phyloP scores from a whole-genome alignment of 2,329 filamentous ascomycete genomes.

The Penicillium glabrum region DNA sequence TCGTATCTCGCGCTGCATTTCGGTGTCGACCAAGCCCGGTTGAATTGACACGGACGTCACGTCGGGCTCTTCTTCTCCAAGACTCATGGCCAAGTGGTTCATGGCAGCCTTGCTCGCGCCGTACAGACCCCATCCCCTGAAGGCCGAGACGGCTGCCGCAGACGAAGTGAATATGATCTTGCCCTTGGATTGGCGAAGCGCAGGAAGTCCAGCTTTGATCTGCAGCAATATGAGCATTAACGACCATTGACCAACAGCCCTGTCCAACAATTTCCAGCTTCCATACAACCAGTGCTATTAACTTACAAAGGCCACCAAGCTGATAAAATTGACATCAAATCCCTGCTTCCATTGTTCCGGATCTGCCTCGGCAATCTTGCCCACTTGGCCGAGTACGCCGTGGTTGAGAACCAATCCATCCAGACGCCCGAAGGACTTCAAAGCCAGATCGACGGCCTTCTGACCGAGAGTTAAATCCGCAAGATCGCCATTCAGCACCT shows the following conservation, averaged over 20 bases:
- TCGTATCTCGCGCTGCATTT: constrained; percentile 61
- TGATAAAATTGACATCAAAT: constrained; percentile 88
- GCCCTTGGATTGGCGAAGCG: constrained; percentile 34
- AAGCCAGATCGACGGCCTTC: constrained; percentile 64
- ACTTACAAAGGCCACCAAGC: constrained; percentile 72
- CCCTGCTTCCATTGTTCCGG: constrained; percentile 70
- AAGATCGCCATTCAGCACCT: constrained; percentile 59
- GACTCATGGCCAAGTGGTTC: constrained; percentile 30
- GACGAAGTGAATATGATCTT: constrained; percentile 39
- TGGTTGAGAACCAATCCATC: constrained; percentile 90
- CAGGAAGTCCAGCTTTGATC: constrained; percentile 32
- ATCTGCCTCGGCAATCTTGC: constrained; percentile 64
- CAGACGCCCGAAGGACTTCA: constrained; percentile 67
- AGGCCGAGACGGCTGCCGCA: constrained; percentile 32
- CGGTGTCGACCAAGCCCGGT: constrained; percentile 37
- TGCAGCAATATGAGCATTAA: constrained; percentile 3
- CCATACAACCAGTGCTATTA: background rate
- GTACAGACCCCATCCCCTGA: constrained; percentile 37
- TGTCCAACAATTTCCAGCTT: too few species aligned
- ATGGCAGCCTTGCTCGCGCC: constrained; percentile 39
- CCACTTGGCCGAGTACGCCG: constrained; percentile 74
- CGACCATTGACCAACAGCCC: background rate
- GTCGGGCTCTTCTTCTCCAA: constrained; percentile 32
- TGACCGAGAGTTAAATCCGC: constrained; percentile 55
- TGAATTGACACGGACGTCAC: constrained; percentile 28